phyloP scores from a whole-genome alignment of 257 asterid genomes.

The Rehmannia glutinosa region DNA sequence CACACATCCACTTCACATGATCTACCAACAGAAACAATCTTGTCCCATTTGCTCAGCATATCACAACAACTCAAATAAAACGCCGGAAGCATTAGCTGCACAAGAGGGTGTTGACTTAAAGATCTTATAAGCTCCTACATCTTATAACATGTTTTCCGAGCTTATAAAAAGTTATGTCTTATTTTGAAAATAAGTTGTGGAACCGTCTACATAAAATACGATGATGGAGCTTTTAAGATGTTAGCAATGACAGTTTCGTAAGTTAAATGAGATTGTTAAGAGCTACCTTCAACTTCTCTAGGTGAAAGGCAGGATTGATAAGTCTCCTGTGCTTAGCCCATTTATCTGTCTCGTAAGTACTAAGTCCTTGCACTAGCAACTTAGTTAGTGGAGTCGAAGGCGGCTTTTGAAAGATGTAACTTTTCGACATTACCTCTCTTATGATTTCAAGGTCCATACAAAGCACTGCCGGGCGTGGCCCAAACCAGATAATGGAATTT shows the following conservation, averaged over 20 bases:
- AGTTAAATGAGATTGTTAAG: too few species aligned
- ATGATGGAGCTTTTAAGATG: too few species aligned
- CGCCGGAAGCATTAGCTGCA: conserved; percentile 40
- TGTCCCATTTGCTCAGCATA: conserved; percentile 47
- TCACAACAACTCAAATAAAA: conserved; percentile 45
- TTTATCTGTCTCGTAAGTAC: conserved; percentile 35
- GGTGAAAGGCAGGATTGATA: conserved; percentile 53
- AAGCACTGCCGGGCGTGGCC: conserved; percentile 31
- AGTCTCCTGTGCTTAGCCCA: conserved; percentile 47
- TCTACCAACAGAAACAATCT: conserved; percentile 4
- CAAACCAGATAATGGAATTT: conserved; percentile 38
- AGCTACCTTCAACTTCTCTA: conserved; percentile 47
- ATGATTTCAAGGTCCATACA: conserved; percentile 35
- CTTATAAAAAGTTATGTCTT: too few species aligned
- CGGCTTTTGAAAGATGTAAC: conserved; percentile 29
- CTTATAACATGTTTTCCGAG: too few species aligned
- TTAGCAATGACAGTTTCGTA: too few species aligned
- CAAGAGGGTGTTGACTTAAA: too few species aligned
- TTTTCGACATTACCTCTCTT: conserved; percentile 40
- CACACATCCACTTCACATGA: conserved; percentile 40
- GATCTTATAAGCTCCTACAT: too few species aligned
- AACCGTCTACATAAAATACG: too few species aligned
- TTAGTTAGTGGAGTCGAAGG: conserved; percentile 23
- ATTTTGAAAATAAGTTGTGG: too few species aligned
- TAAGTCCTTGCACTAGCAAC: conserved; percentile 32